These are phyloP conservation scores for Tephrocybe sp. DNA, from an alignment of 768 basidiomycete species.

Conservation along the genomic window DNA sequence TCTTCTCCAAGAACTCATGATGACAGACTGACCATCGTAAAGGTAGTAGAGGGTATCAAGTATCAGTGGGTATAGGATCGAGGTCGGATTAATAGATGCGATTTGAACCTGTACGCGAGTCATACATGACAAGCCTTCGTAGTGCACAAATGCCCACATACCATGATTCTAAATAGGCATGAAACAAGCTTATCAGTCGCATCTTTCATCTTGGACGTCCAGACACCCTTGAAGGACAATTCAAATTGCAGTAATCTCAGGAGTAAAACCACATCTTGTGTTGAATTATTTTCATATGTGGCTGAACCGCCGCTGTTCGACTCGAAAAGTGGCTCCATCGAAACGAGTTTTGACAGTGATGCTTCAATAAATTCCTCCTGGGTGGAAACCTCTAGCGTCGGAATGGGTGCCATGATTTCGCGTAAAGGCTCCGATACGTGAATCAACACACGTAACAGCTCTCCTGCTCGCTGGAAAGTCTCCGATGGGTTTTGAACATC, in stretches of 20 bases:
- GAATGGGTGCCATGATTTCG: conserved; percentile 38
- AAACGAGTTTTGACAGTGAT: conserved; percentile 45
- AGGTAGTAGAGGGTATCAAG: conserved; percentile 75
- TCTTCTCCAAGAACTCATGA: background rate
- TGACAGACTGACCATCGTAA: conserved; percentile 64
- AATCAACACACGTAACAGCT: conserved; percentile 68
- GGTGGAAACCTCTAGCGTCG: conserved; percentile 49
- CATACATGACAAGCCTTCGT: conserved; percentile 3
- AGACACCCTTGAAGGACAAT: conserved; percentile 60
- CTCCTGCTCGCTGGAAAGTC: conserved; percentile 56
- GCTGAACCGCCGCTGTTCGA: conserved; percentile 18
- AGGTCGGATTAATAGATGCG: conserved; percentile 50
- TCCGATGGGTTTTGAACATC: conserved; percentile 26
- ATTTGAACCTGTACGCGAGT: conserved; percentile 46
- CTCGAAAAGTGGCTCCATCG: conserved; percentile 37
- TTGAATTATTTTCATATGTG: conserved; percentile 22
- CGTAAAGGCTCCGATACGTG: conserved; percentile 69
- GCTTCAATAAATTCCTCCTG: conserved; percentile 60
- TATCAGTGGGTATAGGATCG: conserved; percentile 61
- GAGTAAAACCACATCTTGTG: conserved; percentile 53
- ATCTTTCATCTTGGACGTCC: conserved; percentile 53
- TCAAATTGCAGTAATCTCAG: conserved; percentile 73
- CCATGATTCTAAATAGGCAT: conserved; percentile 51
- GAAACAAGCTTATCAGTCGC: conserved; percentile 40
- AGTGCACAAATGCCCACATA: conserved; percentile 34